Base-by-base conservation (phyloP, 2,329 filamentous ascomycete genomes). In the Colletotrichum tropicale region DNA sequence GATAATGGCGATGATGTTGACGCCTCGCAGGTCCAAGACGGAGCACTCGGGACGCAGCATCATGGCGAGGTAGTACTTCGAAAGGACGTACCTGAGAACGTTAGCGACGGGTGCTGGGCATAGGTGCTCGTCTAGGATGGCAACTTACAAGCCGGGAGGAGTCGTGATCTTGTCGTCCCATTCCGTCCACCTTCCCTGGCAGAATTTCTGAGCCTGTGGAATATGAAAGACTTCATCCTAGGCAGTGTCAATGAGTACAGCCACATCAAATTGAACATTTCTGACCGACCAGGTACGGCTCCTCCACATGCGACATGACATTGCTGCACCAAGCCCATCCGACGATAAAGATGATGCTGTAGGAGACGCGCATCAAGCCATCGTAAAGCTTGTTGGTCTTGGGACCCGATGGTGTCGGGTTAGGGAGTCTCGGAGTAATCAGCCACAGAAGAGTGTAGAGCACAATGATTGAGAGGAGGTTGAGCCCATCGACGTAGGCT, bases 121-220 rank as follows among this genome's bases (percentile, higher is more conserved):
- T 15, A 5, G 62, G 26, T 56, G 32, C 34, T 30, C 8, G 5
- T 7, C 3, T 16, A 21, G 12, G 0, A 55, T 10, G 26, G 10
- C 21, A 24, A 80, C 88, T 83, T 88, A 95, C 87, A 99, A 87
- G 38, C 96, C 97, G 1, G 97, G 96, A 1, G 97, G 97, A 2
- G 97, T 99, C 0, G 97, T 99, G 82, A 99, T 97, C 83, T 98
- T 99, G 75, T 96, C 94, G 84, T 99, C 96, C 97, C 97, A 99
- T 71, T 95, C 89, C 15, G 84, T 82, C 86, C 94, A 98, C 70
- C 90, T 90, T 13, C 94, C 93, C 55, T 90, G 83, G 83, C 96
- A 98, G 84, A 98, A 99, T 34, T 91, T 92, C 80, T 98, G 95
- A 0, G 96, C 96, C 85, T 99, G 97, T 0, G 95, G 95, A 26